Conservation (phyloP, 2,329 filamentous ascomycete genomes). For the Daldinia sp. region DNA sequence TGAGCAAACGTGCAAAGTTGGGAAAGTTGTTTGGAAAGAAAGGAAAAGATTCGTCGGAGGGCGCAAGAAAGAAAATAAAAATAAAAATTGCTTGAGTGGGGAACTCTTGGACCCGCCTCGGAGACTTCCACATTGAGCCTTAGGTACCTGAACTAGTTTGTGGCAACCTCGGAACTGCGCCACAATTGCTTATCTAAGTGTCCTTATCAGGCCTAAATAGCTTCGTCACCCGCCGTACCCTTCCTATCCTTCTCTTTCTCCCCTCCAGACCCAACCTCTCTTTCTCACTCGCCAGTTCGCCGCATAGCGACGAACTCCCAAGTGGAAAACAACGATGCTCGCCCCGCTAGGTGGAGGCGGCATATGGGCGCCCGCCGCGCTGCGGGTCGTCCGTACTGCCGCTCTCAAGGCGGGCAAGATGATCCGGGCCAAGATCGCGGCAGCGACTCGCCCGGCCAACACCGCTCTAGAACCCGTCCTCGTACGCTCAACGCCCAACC, state of each 20-base stretch:
- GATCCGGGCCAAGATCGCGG: constrained; percentile 63
- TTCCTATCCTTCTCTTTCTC: constrained; percentile 18
- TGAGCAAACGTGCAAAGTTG: neutral
- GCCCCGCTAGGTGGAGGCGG: constrained; percentile 60
- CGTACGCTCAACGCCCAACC: constrained; percentile 53
- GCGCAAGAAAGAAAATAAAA: constrained; percentile 17
- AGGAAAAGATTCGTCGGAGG: constrained; percentile 19
- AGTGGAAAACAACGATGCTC: constrained; percentile 58
- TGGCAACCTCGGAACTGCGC: constrained; percentile 32
- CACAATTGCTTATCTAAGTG: constrained; percentile 35
- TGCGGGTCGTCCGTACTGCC: constrained; percentile 67
- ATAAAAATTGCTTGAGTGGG: constrained; percentile 32
- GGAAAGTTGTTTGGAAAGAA: constrained; percentile 8
- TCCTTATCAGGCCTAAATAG: constrained; percentile 35
- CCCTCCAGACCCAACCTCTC: constrained; percentile 20
- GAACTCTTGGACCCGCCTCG: constrained; percentile 22
- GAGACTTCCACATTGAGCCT: constrained; percentile 17
- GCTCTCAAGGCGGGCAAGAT: constrained; percentile 64
- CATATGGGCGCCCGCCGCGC: constrained; percentile 68
- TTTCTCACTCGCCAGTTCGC: constrained; percentile 39
- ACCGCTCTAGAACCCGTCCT: constrained; percentile 62
- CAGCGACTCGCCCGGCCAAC: constrained; percentile 59
- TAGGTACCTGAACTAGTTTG: constrained; percentile 2
- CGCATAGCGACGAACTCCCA: constrained; percentile 44
- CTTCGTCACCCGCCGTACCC: constrained; percentile 28